Evolutionary conservation across 176 grass and related monocot species (phyloP).

Genomic region (Hordeum marinum): DNA sequence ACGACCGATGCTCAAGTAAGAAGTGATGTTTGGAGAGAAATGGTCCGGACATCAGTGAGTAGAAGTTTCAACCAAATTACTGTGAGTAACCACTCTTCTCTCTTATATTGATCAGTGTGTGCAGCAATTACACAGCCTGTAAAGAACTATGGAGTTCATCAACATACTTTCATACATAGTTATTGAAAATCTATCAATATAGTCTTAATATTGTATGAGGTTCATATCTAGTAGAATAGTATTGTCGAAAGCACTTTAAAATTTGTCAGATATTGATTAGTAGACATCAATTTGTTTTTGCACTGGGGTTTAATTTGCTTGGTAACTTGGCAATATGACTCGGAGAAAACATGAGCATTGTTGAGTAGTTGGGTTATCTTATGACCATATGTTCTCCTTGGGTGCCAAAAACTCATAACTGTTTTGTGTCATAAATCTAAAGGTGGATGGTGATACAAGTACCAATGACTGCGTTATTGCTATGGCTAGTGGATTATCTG

Average conservation of each 20-base stretch:
- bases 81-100: slow-evolving; percentile 43
- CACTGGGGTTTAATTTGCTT: neutral
- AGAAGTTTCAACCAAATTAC: slow-evolving; percentile 99
- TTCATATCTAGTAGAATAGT: neutral
- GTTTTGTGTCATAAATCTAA: slow-evolving; percentile 30
- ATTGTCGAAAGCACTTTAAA: neutral
- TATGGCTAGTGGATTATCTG: slow-evolving; percentile 90
- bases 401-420: neutral
- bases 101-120: neutral
- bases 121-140: neutral
- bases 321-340: neutral
- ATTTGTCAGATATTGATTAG: neutral
- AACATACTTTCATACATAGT: neutral
- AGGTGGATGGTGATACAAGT: slow-evolving; percentile 99
- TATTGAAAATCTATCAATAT: neutral
- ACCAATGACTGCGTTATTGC: slow-evolving; percentile 98
- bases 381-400: neutral
- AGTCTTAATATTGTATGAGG: neutral
- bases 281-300: neutral
- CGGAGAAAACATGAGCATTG: neutral
- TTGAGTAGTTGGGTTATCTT: neutral
- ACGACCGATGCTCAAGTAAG: slow-evolving; percentile 87
- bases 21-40: slow-evolving; percentile 80
- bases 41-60: slow-evolving; percentile 68
- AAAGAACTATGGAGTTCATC: neutral